phyloP scores from a whole-genome alignment of 768 basidiomycete species.

The Russula earlei region DNA sequence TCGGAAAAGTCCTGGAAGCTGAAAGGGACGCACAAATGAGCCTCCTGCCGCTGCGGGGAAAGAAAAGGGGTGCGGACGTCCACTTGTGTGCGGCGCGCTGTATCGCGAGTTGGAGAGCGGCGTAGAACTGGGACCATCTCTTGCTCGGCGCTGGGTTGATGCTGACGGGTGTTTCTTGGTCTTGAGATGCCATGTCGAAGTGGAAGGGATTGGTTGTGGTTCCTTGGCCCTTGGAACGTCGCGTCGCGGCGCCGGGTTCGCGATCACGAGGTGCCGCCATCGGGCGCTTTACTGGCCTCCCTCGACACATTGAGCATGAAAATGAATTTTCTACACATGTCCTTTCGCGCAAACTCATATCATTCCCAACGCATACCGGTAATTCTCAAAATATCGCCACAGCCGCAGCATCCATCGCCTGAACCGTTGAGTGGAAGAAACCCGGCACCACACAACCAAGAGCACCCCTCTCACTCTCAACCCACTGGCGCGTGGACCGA shows the following conservation, averaged over 20 bases:
- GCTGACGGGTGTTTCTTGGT: not conserved
- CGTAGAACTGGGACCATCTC: constrained; percentile 43
- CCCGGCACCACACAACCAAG: too few species aligned
- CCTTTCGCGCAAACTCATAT: constrained; percentile 44
- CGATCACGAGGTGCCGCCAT: constrained; percentile 5
- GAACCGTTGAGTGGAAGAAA: too few species aligned
- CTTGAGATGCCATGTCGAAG: constrained; percentile 26
- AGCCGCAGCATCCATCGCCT: constrained; percentile 22
- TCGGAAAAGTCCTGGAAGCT: constrained; percentile 41
- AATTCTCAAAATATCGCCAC: constrained; percentile 15
- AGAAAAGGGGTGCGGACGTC: constrained; percentile 31
- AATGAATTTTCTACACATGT: too few species aligned
- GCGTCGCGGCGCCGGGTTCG: not conserved
- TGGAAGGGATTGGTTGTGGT: not conserved
- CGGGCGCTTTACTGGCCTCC: too few species aligned
- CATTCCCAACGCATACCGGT: constrained; percentile 31
- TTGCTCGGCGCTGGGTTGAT: constrained; percentile 27
- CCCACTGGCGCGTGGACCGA: too few species aligned
- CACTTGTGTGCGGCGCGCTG: constrained; percentile 44
- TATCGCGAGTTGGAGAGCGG: constrained; percentile 43
- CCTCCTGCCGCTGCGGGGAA: not conserved
- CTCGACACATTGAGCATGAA: too few species aligned
- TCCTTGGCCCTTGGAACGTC: not conserved
- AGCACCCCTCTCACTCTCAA: too few species aligned
- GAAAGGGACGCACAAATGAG: not conserved